Evolutionary conservation across 345 rosid genomes (phyloP).

Genomic region (Arabis hirsuta): DNA sequence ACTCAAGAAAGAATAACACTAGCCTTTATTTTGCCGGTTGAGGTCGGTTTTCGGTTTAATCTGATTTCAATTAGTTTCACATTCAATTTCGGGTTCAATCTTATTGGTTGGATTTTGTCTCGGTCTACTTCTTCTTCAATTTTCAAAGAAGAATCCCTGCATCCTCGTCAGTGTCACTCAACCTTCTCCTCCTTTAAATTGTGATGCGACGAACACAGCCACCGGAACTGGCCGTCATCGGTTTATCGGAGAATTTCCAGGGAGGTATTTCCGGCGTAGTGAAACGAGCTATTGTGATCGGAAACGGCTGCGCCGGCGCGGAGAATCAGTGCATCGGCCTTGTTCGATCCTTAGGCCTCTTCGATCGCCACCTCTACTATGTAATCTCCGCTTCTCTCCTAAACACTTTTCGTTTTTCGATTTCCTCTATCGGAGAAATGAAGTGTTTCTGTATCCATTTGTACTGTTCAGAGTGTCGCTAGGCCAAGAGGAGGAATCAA

Average conservation of each 20-base stretch:
- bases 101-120: background rate
- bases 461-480: slow-evolving; percentile 62
- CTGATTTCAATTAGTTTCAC: background rate
- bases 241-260: slow-evolving; percentile 31
- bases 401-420: background rate
- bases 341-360: slow-evolving; percentile 84
- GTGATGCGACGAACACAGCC: slow-evolving; percentile 49
- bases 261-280: slow-evolving; percentile 41
- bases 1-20: no score
- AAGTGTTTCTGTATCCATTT: slow-evolving; percentile 27
- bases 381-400: slow-evolving; percentile 42
- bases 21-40: background rate
- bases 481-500: slow-evolving; percentile 82
- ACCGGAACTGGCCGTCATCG: slow-evolving; percentile 39
- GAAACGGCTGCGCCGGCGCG: slow-evolving; percentile 93
- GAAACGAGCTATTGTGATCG: slow-evolving; percentile 68
- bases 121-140: slow-evolving; percentile 1
- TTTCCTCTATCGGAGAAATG: background rate
- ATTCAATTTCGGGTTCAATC: background rate
- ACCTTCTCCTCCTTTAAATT: slow-evolving; percentile 8
- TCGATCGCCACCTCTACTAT: slow-evolving; percentile 55
- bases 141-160: background rate
- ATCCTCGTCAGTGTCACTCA: background rate
- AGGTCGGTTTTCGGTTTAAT: slow-evolving; percentile 12
- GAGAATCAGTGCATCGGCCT: slow-evolving; percentile 90